Evolutionary conservation across 202 grass and related monocot species (phyloP), one percentile per base, ranked within the genome.

Genomic region (Setaria viridis): DNA sequence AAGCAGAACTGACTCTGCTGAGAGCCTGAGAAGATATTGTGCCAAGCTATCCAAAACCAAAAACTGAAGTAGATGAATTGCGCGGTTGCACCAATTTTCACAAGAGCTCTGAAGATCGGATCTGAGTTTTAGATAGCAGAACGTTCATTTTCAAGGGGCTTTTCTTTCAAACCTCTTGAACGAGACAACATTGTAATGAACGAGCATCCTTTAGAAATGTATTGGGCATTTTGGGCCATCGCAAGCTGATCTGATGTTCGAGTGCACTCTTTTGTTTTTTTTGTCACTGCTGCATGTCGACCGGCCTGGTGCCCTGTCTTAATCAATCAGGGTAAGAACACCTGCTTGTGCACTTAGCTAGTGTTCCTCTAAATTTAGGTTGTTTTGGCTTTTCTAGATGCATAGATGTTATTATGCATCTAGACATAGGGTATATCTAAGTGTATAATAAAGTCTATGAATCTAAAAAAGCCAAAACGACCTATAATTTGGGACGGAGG

Each of bases 81-180:
- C 2, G 5, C 1, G 5, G 42, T 51, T 70, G 62, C 76, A 70
- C 80, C 69, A 39, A 13, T 80, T 80, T 83, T 53, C 37, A 46
- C 25, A 20, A 66, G 73, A 69, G 43, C 17, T 74, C 29, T 7
- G 60, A 79, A 42, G 8, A 64, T 64, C 43, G 37, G 35, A 78
- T 49, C 60, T 53, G 58, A 76, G 71, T n/a, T 63, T 80, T 80
- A 87, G 51, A 53, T 5, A 7, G 19, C 80, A 87, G 80, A 42
- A 41, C 51, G n/a, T 90, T 87, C 75, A 49, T 34, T 63, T 42
- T 55, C 68, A 70, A 84, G 69, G 45, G 80, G 35, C 17, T 87
- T 80, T 87, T 76, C 70, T 70, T 84, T 70, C 62, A 56, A 80
- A 80, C 55, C 34, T 67, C 76, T 87, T 80, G 80, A 79, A 84